Base-by-base conservation (phyloP, 1,284 basidiomycete genomes). In the Heterobasidion occidentale region DNA sequence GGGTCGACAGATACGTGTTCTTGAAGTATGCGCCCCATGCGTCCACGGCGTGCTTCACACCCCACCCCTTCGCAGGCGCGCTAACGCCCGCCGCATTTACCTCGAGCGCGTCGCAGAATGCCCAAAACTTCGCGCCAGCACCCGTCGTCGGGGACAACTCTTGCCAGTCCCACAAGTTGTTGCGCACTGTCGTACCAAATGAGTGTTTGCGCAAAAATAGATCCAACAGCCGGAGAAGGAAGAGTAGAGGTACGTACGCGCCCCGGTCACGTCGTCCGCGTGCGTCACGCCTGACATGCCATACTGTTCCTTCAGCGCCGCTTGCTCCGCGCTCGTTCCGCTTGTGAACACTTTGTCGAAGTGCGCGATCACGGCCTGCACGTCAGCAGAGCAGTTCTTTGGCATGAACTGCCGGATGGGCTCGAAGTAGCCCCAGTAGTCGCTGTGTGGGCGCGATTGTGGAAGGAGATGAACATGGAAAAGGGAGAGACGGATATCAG, bases 71-170 rank as follows among this genome's bases (percentile, higher is more conserved):
- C 0, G 73, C 69, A 20, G 77, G 72, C 5, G 86, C 84, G 52
- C 61, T 77, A 3, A 76, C 71, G 6, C 84, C 84, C 2, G 12
- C 27, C 27, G 12, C 17, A 57, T 85, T 62, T 27, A 87, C 83
- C 67, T 90, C 86, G 0, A 90, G 71, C 0, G 84, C 83, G 63
- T 90, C 86, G 60, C 88, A 90, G 68, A 89, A 90, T 15, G 76
- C 51, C 68, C 74, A 84, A 70, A 90, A 90, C 34, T 67, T 59
- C 3, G 65, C 61, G 8, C 68, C 71, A 5, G 71, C 64, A 2
- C 72, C 72, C 1, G 71, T 69, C 5, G 71, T 73, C 1, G 79
- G 77, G 52, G 79, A 77, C 9, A 86, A 66, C 17, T 67, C 69
- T 62, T 86, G 84, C 84, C 84, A 88, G 58, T 64, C 76, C 67